Percentiles rank a stretch among this genome's conserved stretches.
phyloP scores from a whole-genome alignment of 176 grass and related monocot species.

The Eragrostis curvula region DNA sequence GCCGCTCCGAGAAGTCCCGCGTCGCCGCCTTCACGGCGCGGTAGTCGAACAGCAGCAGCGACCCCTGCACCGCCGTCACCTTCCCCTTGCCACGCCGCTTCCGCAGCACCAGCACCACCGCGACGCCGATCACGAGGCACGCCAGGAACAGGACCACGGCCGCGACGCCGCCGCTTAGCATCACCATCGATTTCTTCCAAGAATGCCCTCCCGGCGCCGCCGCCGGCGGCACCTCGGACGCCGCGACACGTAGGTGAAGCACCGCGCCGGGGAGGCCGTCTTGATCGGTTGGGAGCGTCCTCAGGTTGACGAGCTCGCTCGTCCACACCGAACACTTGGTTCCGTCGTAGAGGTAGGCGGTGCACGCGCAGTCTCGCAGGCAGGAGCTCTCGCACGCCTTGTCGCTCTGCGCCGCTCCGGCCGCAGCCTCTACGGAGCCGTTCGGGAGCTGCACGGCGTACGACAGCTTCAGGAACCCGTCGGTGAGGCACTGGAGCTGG shows the following conservation, averaged over 20 bases:
- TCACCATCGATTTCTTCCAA: conserved; percentile 51
- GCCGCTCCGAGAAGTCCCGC: conserved; percentile 51
- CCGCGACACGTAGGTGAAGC: conserved; percentile 50
- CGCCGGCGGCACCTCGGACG: conserved; percentile 33
- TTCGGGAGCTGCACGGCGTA: conserved; percentile 35
- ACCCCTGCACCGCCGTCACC: conserved; percentile 49
- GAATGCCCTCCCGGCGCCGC: conserved; percentile 12
- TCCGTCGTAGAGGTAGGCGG: conserved; percentile 40
- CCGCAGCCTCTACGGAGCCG: conserved; percentile 20
- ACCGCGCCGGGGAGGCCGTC: not conserved
- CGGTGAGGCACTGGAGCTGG: conserved; percentile 33
- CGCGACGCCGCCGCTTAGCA: conserved; percentile 13
- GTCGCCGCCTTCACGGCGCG: conserved; percentile 40
- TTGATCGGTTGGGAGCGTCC: conserved; percentile 15
- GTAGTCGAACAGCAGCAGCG: conserved; percentile 54
- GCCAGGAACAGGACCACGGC: conserved; percentile 41
- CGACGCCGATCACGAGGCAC: conserved; percentile 16
- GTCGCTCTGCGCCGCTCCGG: conserved; percentile 28
- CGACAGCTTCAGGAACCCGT: conserved; percentile 46
- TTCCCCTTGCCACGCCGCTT: conserved; percentile 44
- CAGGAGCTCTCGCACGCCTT: conserved; percentile 47
- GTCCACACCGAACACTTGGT: conserved; percentile 43
- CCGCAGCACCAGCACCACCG: conserved; percentile 23
- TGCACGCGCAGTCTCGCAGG: conserved; percentile 48
- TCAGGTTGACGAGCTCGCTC: conserved; percentile 41